Evolutionary conservation across 306 rosid genomes (phyloP).

Genomic region (Trichosanthes cucumerina): DNA sequence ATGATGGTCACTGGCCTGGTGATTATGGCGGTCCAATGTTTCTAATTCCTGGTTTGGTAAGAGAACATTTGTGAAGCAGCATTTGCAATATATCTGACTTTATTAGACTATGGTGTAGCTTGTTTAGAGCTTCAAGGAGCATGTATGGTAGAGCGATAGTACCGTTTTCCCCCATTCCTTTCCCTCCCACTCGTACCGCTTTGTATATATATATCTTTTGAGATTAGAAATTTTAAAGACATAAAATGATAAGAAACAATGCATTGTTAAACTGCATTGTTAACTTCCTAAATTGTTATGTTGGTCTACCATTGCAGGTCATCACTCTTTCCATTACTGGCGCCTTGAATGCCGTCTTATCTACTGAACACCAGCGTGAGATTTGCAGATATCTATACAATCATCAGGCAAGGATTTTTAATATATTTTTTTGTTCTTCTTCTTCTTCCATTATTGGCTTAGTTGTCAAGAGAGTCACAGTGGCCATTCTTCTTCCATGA

Average conservation of each 20-base stretch:
- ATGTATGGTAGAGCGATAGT: neutral
- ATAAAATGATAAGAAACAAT: neutral
- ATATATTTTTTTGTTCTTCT: too few species aligned
- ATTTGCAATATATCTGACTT: neutral
- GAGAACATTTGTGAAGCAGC: neutral
- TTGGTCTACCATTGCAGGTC: constrained; percentile 15
- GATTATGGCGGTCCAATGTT: constrained; percentile 36
- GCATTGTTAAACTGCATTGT: neutral
- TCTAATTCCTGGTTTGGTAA: constrained; percentile 31
- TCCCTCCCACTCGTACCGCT: neutral
- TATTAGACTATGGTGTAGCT: neutral
- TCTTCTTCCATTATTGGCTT: neutral
- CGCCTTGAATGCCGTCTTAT: constrained; percentile 26
- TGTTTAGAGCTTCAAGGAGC: constrained; percentile 6
- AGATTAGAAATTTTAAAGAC: neutral
- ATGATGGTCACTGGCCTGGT: constrained; percentile 33
- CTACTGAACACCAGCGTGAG: constrained; percentile 21
- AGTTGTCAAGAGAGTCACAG: too few species aligned
- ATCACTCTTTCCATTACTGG: constrained; percentile 27
- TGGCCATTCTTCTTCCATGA: too few species aligned
- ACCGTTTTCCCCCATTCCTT: neutral
- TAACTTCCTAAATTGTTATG: neutral
- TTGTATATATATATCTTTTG: neutral
- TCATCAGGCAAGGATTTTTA: constrained; percentile 23
- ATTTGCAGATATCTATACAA: constrained; percentile 27